Evolutionary conservation across 1,284 basidiomycete genomes (phyloP).

Genomic region (Chondrostereum purpureum): DNA sequence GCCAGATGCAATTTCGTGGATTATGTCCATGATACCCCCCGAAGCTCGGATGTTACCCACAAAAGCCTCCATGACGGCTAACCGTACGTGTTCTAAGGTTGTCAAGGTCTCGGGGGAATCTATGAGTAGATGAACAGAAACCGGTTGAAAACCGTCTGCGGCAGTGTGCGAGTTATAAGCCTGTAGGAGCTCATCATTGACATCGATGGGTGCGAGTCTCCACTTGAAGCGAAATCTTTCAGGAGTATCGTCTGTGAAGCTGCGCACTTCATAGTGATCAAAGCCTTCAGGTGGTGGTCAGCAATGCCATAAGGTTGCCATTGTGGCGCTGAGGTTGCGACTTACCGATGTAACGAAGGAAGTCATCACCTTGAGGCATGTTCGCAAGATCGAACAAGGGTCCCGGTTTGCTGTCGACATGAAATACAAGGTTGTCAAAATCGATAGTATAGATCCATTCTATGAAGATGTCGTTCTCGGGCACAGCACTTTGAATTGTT

Average conservation of each 20-base stretch:
- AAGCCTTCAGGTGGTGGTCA: neutral
- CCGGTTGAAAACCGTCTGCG: neutral
- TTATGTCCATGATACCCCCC: neutral
- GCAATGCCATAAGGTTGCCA: neutral
- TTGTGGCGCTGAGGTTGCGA: neutral
- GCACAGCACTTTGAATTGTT: neutral
- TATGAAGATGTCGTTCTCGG: slow-evolving; percentile 4
- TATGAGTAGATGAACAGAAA: neutral
- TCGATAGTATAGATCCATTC: slow-evolving; percentile 8
- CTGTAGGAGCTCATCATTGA: neutral
- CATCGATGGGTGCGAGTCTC: neutral
- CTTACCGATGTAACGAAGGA: neutral
- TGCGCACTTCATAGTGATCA: neutral
- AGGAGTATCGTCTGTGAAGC: neutral
- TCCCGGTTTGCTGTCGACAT: slow-evolving; percentile 1
- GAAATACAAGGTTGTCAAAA: slow-evolving; percentile 6
- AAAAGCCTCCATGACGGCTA: neutral
- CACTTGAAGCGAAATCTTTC: neutral
- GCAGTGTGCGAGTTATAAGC: neutral
- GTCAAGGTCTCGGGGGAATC: neutral
- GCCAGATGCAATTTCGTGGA: too few relatives aligned
- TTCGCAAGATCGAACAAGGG: neutral
- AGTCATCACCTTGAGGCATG: neutral
- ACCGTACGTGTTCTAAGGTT: neutral
- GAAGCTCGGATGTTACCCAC: neutral